Evolutionary conservation across 2,329 filamentous ascomycete genomes (phyloP), one percentile per base, ranked within the genome.

Genomic region (Penicillium palitans): DNA sequence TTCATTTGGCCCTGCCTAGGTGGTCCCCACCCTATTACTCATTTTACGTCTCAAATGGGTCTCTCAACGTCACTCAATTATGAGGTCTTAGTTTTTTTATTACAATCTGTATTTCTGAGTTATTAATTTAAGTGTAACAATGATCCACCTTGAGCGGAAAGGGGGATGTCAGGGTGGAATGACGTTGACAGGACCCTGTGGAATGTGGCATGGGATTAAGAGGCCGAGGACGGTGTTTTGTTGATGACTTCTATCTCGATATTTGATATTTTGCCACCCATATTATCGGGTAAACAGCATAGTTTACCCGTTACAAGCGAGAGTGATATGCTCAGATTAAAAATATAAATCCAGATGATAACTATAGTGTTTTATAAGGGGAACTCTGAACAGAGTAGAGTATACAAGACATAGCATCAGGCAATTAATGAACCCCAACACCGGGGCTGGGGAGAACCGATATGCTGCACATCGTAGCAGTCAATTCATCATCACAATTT

Each of bases 21-120:
- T 25, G 45, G 46, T 56, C 47, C 39, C 54, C 54, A 57, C 54
- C n/a, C 2, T 27, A 52, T 56, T 52, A 52, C 54, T 57, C 54
- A 52, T 45, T 37, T 24, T 29, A 8, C n/a, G 46, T 55, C 50
- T 52, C n/a, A 40, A 19, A 44, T 25, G 47, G 27, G 25, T 31
- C 33, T 44, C 31, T 31, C 53, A 56, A 56, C 54, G 54, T 56
- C 54, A 56, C 40, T 44, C 27, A 24, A 33, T 50, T 13, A n/a
- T 40, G 52, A 54, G 33, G 37, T 37, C 21, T 57, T 27, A 15
- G 12, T 31, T 24, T 42, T 33, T 55, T 41, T 29, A 56, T 40
- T 41, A 49, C 31, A 31, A n/a, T 19, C 35, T 29, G 52, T 49
- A 25, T 55, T 25, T 51, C 17, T 24, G 27, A 19, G 31, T 39